phyloP scores from a whole-genome alignment of 345 rosid species.

The Viola odorata region DNA sequence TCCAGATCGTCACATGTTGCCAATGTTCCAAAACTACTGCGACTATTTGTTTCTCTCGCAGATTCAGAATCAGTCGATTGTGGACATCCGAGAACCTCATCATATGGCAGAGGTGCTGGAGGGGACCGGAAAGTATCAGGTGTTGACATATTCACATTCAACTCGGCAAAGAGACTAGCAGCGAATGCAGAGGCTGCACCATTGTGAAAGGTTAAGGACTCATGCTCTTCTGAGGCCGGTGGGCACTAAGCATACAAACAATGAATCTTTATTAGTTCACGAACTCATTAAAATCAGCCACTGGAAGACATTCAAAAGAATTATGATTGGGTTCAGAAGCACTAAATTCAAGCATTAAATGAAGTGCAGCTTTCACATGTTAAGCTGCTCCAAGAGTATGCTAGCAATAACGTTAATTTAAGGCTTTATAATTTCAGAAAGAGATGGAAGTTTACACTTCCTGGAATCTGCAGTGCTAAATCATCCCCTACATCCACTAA shows the following conservation, averaged over 20 bases:
- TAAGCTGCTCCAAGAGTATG: no score
- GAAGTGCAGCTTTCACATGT: no score
- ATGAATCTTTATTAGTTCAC: background rate
- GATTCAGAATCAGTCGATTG: constrained; percentile 22
- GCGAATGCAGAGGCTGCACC: constrained; percentile 27
- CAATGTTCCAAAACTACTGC: constrained; percentile 18
- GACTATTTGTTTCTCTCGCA: constrained; percentile 14
- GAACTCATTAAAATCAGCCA: background rate
- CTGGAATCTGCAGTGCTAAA: no score
- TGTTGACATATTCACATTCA: constrained; percentile 35
- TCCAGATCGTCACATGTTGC: constrained; percentile 23
- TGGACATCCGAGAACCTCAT: constrained; percentile 20
- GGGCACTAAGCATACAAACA: constrained; percentile 27
- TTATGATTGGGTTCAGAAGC: constrained; percentile 1
- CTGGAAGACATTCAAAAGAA: background rate
- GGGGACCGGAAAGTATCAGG: constrained; percentile 29
- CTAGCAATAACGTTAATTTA: no score
- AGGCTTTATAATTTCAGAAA: no score
- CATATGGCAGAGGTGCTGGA: constrained; percentile 30
- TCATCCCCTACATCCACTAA: background rate
- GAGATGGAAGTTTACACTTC: no score
- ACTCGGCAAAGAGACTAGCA: constrained; percentile 48
- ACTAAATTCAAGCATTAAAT: no score
- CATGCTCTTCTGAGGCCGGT: constrained; percentile 22
- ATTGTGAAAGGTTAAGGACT: constrained; percentile 14